These are phyloP conservation scores for Hortiboletus campestris DNA, from an alignment of 768 basidiomycete genomes.

Conservation along the genomic window DNA sequence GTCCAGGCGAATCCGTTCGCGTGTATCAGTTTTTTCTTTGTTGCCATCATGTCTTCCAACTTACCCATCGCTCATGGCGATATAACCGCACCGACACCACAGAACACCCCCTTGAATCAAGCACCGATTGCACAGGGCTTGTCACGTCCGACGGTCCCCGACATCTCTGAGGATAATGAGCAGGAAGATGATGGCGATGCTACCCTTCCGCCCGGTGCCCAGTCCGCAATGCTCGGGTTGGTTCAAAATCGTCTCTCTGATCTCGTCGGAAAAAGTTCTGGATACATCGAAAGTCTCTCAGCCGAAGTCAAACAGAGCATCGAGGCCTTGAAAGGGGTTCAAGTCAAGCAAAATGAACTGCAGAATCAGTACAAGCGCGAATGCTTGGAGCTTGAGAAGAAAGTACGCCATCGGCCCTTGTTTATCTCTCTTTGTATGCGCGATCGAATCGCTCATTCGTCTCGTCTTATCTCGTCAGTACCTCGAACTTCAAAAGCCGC, in stretches of 20 bases:
- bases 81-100: constrained; percentile 87
- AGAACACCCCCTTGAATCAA: constrained; percentile 85
- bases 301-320: constrained; percentile 77
- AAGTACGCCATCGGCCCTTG: constrained; percentile 48
- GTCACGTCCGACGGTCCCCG: constrained; percentile 85
- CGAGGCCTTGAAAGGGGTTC: constrained; percentile 92
- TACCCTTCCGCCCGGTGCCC: constrained; percentile 43
- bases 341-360: constrained; percentile 85
- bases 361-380: constrained; percentile 93
- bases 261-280: constrained; percentile 88
- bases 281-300: constrained; percentile 90
- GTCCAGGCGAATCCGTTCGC: constrained; percentile 15
- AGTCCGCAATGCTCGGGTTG: constrained; percentile 74
- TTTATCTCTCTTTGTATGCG: constrained; percentile 11
- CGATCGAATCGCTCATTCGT: constrained; percentile 9
- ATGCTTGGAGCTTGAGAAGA: constrained; percentile 93
- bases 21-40: constrained; percentile 22
- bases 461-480: constrained; percentile 44
- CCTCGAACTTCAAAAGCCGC: constrained; percentile 71
- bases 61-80: constrained; percentile 59
- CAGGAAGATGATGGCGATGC: constrained; percentile 57
- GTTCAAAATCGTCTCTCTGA: constrained; percentile 85
- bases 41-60: constrained; percentile 60
- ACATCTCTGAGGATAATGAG: constrained; percentile 81
- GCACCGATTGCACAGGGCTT: constrained; percentile 78